Base-by-base conservation (phyloP, 2,329 filamentous ascomycete genomes). In the Pseudocercospora ulei region DNA sequence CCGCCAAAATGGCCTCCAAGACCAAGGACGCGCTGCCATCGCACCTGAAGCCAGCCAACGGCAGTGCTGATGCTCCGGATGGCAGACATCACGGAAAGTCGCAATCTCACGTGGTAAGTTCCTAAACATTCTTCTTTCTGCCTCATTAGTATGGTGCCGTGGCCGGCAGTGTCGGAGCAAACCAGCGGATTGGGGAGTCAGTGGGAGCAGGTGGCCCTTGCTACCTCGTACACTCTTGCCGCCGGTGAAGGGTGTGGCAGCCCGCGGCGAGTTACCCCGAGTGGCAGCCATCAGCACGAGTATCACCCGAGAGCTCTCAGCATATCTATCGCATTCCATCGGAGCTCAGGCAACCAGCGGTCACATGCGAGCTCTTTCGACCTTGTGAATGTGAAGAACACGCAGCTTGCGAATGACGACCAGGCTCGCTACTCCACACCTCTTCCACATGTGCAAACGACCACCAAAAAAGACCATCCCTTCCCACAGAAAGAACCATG, bases 31-130 rank as follows among this genome's bases (percentile, higher is more conserved):
- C 83, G 49, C 69, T 95, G 55, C 85, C 87, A 50, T 72, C 82
- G 27, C 88, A 92, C 71, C 73, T 95, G 57, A 88, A 85, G 73
- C 39, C 78, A 47, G 65, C 66, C 43, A 61, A 60, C 49, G 66
- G 61, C 48, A 60, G 57, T 33, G 59, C 50, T 40, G 60, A 61
- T 39, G 52, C 45, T 40, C 16, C 29, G 22, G 66, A 71, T 53
- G 41, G 36, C 37, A 77, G 78, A 61, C 82, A 84, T 61, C 81
- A 87, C 64, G 82, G 82, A 67, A 87, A 87, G 75, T 82, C 80
- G 53, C 80, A 82, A 64, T 85, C 80, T 46, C 82, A 87, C 66
- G 82, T 87, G 76, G 82, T 82, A 67, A 76, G 81, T 78, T 33
- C 3, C 19, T 22, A 12, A 14, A n/a, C n/a, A n/a, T n/a, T n/a